Evolutionary conservation across 1,284 basidiomycete species (phyloP), one percentile per base, ranked within the genome.

Genomic region (Austroboletus novae-zelandiae): DNA sequence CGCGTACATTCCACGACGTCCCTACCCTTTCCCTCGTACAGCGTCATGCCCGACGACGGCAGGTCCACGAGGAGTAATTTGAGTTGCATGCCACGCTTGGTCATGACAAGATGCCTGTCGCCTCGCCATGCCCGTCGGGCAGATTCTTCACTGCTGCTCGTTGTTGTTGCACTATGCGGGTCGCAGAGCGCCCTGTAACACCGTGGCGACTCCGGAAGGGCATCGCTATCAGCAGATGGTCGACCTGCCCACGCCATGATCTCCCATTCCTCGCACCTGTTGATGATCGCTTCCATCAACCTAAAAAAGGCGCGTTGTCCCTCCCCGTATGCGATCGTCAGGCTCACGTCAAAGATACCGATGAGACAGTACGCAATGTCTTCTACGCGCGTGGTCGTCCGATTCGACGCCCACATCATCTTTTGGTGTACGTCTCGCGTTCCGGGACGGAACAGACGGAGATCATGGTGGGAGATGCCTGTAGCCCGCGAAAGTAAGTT

Each of bases 351-450:
- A 11, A 69, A 66, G 29, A 69, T 36, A 15, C 64, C 64, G 36
- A 66, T 66, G 30, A 69, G 67, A 42, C 39, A 60, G 34, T 66
- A 69, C 1, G 64, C 67, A 11, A 61, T 56, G 43, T 69, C 64
- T 41, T 69, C 66, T 15, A 67, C 52, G 1, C 64, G 51, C 5
- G 66, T 68, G 0, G 64, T 70, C n/a, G 60, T 67, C 43, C 67
- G 53, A 7, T 50, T 68, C 17, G 67, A 57, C 5, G 67, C 67
- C 64, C 64, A 66, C 51, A 68, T 56, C 67, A 70, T 68, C 56
- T 55, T 69, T 48, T 54, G 51, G 44, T 66, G 66, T 7, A 66
- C 55, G 13, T 56, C 42, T 15, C 53, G 57, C 2, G 53, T 62
- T n/a, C 64, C 67, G 5, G 67, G 67, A 11, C 53, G 62, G 54